phyloP scores from a whole-genome alignment of 495 filamentous ascomycete species.

The Usnea hakonensis region DNA sequence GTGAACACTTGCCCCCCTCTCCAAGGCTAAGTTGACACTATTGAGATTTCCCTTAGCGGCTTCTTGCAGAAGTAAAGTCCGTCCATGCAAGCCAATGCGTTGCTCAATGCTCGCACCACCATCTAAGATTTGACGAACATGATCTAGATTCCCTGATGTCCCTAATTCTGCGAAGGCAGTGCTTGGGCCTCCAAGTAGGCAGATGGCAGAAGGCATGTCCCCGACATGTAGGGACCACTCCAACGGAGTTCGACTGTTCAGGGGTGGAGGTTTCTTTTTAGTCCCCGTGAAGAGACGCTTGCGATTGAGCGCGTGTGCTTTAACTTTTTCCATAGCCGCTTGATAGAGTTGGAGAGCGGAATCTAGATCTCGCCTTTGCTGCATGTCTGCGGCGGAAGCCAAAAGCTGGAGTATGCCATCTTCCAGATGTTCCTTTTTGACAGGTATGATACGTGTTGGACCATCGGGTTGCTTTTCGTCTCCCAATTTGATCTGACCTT shows the following conservation, averaged over 20 bases:
- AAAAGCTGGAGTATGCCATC: constrained; percentile 16
- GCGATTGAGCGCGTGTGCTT: constrained; percentile 10
- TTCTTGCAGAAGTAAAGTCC: constrained; percentile 20
- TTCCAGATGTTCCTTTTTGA: constrained; percentile 14
- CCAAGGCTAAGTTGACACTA: constrained; percentile 10
- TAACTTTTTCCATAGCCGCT: constrained; percentile 17
- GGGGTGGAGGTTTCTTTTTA: constrained; percentile 15
- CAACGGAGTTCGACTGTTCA: constrained; percentile 14
- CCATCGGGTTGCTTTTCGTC: constrained; percentile 8
- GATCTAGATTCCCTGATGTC: background rate
- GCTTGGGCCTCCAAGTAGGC: constrained; percentile 12
- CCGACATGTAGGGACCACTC: constrained; percentile 15
- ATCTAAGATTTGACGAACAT: constrained; percentile 8
- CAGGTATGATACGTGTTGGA: constrained; percentile 6
- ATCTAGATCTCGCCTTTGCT: constrained; percentile 16
- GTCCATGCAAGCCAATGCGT: constrained; percentile 6
- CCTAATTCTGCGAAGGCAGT: constrained; percentile 8
- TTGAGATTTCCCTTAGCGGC: constrained; percentile 16
- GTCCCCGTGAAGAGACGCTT: constrained; percentile 10
- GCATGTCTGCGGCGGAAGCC: constrained; percentile 17
- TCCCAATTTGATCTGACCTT: constrained; percentile 10
- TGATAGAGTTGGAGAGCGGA: constrained; percentile 16
- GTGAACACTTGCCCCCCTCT: constrained; percentile 1
- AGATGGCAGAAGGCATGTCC: constrained; percentile 14
- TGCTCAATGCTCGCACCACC: constrained; percentile 14